phyloP scores from a whole-genome alignment of 139 green algal species.

The Tetraselmis chui region DNA sequence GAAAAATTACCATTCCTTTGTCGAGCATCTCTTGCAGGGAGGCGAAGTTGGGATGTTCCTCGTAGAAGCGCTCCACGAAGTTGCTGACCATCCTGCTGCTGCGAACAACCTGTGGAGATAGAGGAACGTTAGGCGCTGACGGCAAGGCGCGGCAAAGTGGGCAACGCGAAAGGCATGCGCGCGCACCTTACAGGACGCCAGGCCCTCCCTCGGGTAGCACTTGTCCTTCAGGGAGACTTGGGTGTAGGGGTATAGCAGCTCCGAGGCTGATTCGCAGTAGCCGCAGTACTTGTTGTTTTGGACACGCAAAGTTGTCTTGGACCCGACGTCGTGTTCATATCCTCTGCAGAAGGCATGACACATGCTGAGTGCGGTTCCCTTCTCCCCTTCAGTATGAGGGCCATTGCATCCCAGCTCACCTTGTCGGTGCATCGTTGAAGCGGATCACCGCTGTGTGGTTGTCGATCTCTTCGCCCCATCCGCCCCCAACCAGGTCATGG shows the following conservation, averaged over 20 bases:
- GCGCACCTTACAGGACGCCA: background rate
- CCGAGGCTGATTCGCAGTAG: background rate
- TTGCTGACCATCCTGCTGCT: background rate
- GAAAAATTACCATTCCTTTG: background rate
- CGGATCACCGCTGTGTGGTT: background rate
- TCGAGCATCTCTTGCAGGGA: background rate
- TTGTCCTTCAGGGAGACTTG: background rate
- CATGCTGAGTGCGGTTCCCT: too few species aligned
- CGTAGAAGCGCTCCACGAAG: background rate
- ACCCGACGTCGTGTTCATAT: background rate
- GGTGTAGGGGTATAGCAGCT: background rate
- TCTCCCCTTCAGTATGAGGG: too few species aligned
- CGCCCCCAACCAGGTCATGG: background rate
- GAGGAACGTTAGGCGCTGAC: background rate
- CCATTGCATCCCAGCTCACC: too few species aligned
- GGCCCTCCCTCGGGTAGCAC: background rate
- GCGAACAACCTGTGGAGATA: background rate
- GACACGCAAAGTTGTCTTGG: slow-evolving; percentile 1
- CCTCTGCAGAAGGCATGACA: background rate
- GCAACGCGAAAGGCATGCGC: background rate
- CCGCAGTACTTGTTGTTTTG: slow-evolving; percentile 6
- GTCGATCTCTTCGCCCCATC: background rate
- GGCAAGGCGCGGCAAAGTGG: too few species aligned
- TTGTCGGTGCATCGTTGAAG: slow-evolving; percentile 4
- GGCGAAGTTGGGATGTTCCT: background rate